A percentile compares a stretch with the other conserved stretches of the same genome.
These are phyloP conservation scores for Suhomyces coccinellae DNA, from an alignment of 1,139 yeast genomes.

Conservation along the genomic window DNA sequence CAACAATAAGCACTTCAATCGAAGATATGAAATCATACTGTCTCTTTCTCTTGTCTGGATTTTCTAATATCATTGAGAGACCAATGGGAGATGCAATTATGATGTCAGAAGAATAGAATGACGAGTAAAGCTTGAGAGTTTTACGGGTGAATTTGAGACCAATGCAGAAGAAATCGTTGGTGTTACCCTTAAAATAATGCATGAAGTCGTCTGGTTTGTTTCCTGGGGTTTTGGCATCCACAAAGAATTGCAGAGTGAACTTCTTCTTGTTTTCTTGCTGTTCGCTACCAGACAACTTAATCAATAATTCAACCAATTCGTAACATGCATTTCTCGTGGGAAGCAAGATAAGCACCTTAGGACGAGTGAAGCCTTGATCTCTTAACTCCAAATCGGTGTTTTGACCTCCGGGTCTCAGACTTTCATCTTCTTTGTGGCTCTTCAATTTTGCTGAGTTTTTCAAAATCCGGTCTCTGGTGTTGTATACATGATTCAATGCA, in stretches of 20 bases:
- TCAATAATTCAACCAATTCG: constrained; percentile 64
- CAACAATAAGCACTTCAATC: constrained; percentile 76
- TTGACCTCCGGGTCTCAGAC: constrained; percentile 33
- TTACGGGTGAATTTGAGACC: constrained; percentile 91
- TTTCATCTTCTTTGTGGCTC: constrained; percentile 43
- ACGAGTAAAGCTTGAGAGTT: constrained; percentile 77
- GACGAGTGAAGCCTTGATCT: constrained; percentile 95
- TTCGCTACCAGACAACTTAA: constrained; percentile 62
- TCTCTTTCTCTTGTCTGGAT: constrained; percentile 58
- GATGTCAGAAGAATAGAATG: constrained; percentile 82
- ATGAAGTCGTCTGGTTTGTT: constrained; percentile 83
- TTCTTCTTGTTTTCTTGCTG: constrained; percentile 82
- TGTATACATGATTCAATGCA: constrained; percentile 76
- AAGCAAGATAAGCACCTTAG: constrained; percentile 76
- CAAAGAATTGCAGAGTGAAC: constrained; percentile 68
- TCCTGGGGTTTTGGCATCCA: constrained; percentile 52
- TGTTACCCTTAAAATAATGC: constrained; percentile 80
- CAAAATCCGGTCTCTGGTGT: constrained; percentile 79
- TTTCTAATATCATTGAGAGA: constrained; percentile 72
- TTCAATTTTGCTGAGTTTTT: constrained; percentile 68
- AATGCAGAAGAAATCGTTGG: constrained; percentile 86
- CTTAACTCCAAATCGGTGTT: constrained; percentile 57
- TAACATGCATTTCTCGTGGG: constrained; percentile 85
- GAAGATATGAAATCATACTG: constrained; percentile 79
- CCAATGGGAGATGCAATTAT: constrained; percentile 94